phyloP scores from a whole-genome alignment of 2,329 filamentous ascomycete species.

The Scleromitrula shiraiana region DNA sequence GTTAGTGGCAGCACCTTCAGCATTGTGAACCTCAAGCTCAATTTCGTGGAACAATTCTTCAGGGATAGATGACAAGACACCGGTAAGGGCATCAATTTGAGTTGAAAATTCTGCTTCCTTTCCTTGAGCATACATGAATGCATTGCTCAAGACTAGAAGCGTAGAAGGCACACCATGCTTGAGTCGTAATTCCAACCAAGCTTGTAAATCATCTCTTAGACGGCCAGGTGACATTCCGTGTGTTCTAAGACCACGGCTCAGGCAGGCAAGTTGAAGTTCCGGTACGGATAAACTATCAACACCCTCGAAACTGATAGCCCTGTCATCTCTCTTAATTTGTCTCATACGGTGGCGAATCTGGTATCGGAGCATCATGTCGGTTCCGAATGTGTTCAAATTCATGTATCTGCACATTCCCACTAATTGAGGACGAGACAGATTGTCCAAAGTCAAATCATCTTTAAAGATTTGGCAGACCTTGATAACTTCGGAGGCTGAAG shows the following conservation, averaged over 20 bases:
- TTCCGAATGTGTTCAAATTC: conserved; percentile 94
- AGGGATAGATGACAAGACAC: conserved; percentile 87
- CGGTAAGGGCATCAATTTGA: conserved; percentile 87
- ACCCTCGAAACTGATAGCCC: conserved; percentile 87
- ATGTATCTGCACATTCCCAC: conserved; percentile 98
- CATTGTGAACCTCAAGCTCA: conserved; percentile 93
- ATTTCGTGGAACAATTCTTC: conserved; percentile 99
- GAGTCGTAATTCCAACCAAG: conserved; percentile 89
- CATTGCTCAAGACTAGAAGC: conserved; percentile 89
- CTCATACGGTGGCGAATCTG: conserved; percentile 96
- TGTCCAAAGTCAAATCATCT: conserved; percentile 94
- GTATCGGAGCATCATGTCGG: conserved; percentile 95
- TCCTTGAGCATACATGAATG: conserved; percentile 88
- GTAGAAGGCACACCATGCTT: conserved; percentile 95
- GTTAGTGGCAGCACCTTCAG: conserved; percentile 95
- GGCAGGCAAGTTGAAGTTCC: conserved; percentile 87
- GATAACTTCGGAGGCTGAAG: conserved; percentile 85
- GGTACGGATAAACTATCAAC: conserved; percentile 88
- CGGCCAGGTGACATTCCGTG: conserved; percentile 84
- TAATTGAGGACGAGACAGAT: conserved; percentile 87
- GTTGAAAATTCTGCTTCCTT: conserved; percentile 76
- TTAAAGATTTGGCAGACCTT: conserved; percentile 99
- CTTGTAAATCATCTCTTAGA: conserved; percentile 80
- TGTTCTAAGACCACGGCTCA: conserved; percentile 84
- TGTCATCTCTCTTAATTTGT: conserved; percentile 97